phyloP scores from a whole-genome alignment of 805 yeast genomes.

The Starmerella potacharoeniae region DNA sequence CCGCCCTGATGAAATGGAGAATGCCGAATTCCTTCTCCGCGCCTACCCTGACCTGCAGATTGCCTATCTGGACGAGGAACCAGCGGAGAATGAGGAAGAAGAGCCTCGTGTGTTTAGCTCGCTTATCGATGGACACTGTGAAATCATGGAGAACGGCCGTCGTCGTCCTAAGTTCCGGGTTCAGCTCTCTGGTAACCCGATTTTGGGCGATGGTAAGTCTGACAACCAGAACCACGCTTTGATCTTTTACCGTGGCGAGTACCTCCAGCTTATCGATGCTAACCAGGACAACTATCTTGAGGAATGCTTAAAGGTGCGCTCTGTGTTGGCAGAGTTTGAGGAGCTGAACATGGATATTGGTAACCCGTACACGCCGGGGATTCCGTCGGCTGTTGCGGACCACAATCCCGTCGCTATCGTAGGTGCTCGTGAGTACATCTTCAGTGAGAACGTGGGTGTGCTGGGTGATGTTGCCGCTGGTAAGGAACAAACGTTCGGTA shows the following conservation, averaged over 20 bases:
- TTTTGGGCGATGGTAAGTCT: slow-evolving; percentile 90
- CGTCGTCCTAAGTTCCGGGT: slow-evolving; percentile 54
- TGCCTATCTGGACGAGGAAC: slow-evolving; percentile 90
- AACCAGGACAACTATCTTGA: slow-evolving; percentile 93
- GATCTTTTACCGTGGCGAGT: slow-evolving; percentile 85
- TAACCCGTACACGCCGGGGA: slow-evolving; percentile 52
- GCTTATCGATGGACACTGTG: slow-evolving; percentile 50
- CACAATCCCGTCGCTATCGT: slow-evolving; percentile 72
- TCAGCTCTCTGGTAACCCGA: slow-evolving; percentile 85
- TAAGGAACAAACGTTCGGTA: slow-evolving; percentile 93
- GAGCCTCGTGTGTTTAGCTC: slow-evolving; percentile 52
- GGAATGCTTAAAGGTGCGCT: slow-evolving; percentile 82
- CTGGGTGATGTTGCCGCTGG: slow-evolving; percentile 96
- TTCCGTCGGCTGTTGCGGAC: slow-evolving; percentile 25
- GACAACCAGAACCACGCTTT: slow-evolving; percentile 88
- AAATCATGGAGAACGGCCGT: slow-evolving; percentile 44
- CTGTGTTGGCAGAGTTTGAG: slow-evolving; percentile 83
- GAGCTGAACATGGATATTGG: slow-evolving; percentile 46
- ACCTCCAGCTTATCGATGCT: slow-evolving; percentile 89
- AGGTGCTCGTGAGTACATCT: slow-evolving; percentile 91
- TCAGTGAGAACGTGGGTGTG: slow-evolving; percentile 85
- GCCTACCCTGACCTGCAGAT: slow-evolving; percentile 65
- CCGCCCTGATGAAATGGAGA: slow-evolving; percentile 50
- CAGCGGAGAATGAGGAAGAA: slow-evolving; percentile 38
- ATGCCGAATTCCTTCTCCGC: slow-evolving; percentile 53